These are phyloP conservation scores for Spathaspora arborariae DNA, from an alignment of 805 yeast species.

Conservation along the genomic window DNA sequence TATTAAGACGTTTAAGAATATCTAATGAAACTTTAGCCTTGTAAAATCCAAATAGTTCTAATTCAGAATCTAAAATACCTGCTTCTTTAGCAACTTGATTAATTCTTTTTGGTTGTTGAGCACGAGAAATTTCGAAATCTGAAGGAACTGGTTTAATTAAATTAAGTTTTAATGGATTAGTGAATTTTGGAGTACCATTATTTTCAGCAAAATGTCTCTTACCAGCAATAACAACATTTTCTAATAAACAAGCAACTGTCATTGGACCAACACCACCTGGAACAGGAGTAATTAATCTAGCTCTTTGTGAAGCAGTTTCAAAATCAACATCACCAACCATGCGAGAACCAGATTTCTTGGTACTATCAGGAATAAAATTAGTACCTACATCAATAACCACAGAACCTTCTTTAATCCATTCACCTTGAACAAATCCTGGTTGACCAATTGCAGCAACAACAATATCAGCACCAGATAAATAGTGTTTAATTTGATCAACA, in stretches of 20 bases:
- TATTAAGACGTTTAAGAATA: slow-evolving; percentile 57
- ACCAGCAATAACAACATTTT: slow-evolving; percentile 69
- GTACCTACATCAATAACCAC: slow-evolving; percentile 82
- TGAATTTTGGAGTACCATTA: slow-evolving; percentile 40
- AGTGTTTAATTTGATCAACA: slow-evolving; percentile 42
- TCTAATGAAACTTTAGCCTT: slow-evolving; percentile 73
- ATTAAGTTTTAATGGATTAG: slow-evolving; percentile 54
- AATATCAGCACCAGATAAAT: slow-evolving; percentile 63
- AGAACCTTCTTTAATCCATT: slow-evolving; percentile 66
- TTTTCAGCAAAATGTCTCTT: slow-evolving; percentile 42
- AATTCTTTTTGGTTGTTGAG: slow-evolving; percentile 69
- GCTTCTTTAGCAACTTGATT: slow-evolving; percentile 66
- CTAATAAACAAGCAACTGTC: slow-evolving; percentile 81
- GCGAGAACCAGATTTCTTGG: slow-evolving; percentile 65
- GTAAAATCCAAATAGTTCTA: slow-evolving; percentile 71
- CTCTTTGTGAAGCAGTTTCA: slow-evolving; percentile 48
- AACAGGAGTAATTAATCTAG: slow-evolving; percentile 75
- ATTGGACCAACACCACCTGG: slow-evolving; percentile 94
- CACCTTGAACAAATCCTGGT: slow-evolving; percentile 67
- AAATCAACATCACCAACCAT: slow-evolving; percentile 79
- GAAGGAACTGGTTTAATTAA: slow-evolving; percentile 71
- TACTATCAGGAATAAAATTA: slow-evolving; percentile 63
- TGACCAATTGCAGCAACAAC: slow-evolving; percentile 76
- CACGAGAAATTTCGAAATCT: slow-evolving; percentile 74
- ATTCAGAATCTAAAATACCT: slow-evolving; percentile 61